phyloP scores from a whole-genome alignment of 768 basidiomycete species.

The Suillus subluteus region DNA sequence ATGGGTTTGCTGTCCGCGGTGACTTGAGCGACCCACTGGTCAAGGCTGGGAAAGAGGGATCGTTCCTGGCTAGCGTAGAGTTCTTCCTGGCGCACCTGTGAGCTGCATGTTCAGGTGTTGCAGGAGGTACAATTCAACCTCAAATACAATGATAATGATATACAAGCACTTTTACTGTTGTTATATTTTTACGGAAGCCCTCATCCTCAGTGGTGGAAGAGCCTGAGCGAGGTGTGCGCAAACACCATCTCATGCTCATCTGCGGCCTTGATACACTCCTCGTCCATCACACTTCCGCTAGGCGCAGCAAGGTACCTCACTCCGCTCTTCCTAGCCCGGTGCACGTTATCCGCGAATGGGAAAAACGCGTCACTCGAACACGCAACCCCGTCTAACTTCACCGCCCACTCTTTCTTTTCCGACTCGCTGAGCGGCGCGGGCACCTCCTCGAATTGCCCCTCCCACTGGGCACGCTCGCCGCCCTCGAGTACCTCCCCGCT shows the following conservation, averaged over 20 bases:
- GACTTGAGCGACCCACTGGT: constrained; percentile 50
- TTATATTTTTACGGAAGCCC: not conserved
- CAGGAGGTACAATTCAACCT: not conserved
- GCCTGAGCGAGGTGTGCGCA: constrained; percentile 81
- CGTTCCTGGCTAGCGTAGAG: constrained; percentile 59
- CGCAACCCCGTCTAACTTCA: constrained; percentile 78
- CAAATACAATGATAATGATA: constrained; percentile 15
- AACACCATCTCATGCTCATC: constrained; percentile 93
- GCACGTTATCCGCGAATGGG: constrained; percentile 99
- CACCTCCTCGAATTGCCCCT: constrained; percentile 75
- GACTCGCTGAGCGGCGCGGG: constrained; percentile 66
- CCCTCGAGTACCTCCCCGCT: constrained; percentile 88
- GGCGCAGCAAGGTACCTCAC: constrained; percentile 92
- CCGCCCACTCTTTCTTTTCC: constrained; percentile 78
- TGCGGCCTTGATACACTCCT: constrained; percentile 93
- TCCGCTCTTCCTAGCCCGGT: constrained; percentile 89
- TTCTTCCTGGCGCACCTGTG: constrained; percentile 48
- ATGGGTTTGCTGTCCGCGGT: constrained; percentile 58
- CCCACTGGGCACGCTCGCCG: constrained; percentile 90
- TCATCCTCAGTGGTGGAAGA: constrained; percentile 81
- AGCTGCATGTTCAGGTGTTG: not conserved
- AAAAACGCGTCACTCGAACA: constrained; percentile 99
- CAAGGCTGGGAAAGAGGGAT: constrained; percentile 65
- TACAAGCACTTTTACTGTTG: not conserved
- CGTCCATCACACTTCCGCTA: constrained; percentile 96